These are phyloP conservation scores for Protomyces pachydermus DNA, from an alignment of 1,139 yeast genomes.

Conservation along the genomic window DNA sequence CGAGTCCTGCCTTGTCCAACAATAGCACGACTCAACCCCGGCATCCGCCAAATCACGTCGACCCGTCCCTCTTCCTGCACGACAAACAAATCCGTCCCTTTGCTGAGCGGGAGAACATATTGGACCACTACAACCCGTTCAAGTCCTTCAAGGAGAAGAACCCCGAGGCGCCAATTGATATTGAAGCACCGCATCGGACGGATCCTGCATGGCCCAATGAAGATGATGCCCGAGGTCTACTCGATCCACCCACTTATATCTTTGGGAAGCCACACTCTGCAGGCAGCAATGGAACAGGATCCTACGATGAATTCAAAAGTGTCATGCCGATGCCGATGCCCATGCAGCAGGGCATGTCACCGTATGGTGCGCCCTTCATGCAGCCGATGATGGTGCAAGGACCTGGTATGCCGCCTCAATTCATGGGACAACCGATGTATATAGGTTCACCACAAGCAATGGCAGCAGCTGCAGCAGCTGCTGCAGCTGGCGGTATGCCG, in stretches of 20 bases:
- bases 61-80: constrained; percentile 16
- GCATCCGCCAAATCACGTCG: background rate
- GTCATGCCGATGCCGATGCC: background rate
- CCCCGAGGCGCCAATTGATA: constrained; percentile 16
- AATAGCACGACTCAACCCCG: constrained; percentile 9
- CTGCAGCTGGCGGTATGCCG: constrained; percentile 30
- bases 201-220: constrained; percentile 29
- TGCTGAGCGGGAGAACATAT: constrained; percentile 8
- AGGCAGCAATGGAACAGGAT: background rate
- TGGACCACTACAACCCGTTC: constrained; percentile 23
- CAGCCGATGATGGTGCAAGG: background rate
- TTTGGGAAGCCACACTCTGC: constrained; percentile 1
- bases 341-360: background rate
- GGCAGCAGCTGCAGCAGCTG: constrained; percentile 10
- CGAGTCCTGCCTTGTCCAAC: constrained; percentile 11
- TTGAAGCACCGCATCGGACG: constrained; percentile 27
- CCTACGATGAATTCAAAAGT: background rate
- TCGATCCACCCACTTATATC: constrained; percentile 9
- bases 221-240: constrained; percentile 7
- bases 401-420: background rate
- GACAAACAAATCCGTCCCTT: background rate
- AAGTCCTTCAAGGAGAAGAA: constrained; percentile 16
- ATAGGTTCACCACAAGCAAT: constrained; percentile 11
- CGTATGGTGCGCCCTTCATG: background rate
- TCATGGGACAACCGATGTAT: background rate